Conservation (phyloP, 1,284 basidiomycete genomes). For the Sanguinoderma infundibulare region DNA sequence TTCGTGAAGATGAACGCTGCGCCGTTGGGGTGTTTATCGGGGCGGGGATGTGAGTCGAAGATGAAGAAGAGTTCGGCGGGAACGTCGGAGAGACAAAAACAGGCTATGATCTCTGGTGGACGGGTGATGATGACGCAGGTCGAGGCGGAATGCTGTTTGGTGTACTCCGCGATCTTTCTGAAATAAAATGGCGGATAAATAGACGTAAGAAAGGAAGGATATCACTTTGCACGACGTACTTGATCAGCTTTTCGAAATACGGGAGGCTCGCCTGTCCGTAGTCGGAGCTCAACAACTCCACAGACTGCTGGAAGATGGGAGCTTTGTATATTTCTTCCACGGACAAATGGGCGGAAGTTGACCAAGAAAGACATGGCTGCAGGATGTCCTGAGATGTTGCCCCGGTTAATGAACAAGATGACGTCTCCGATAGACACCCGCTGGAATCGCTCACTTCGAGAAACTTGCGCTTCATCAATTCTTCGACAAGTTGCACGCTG, state of each 20-base stretch:
- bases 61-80: constrained; percentile 49
- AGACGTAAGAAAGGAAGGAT: too few species aligned
- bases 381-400: constrained; percentile 28
- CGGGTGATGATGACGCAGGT: constrained; percentile 59
- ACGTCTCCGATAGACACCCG: background rate
- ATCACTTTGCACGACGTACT: too few species aligned
- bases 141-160: constrained; percentile 42
- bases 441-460: constrained; percentile 10
- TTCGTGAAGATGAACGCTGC: constrained; percentile 57
- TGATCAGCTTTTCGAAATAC: constrained; percentile 48
- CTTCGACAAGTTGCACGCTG: constrained; percentile 6
- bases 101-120: constrained; percentile 68
- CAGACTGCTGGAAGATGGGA: constrained; percentile 41
- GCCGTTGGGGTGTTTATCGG: constrained; percentile 52
- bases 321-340: constrained; percentile 47
- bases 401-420: too few species aligned
- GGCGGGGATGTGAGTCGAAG: constrained; percentile 70
- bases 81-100: constrained; percentile 49
- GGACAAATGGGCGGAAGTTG: constrained; percentile 56
- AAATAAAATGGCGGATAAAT: too few species aligned
- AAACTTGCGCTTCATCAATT: constrained; percentile 13
- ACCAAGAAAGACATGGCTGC: constrained; percentile 43
- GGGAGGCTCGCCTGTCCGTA: constrained; percentile 44
- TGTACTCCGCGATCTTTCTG: constrained; percentile 25
- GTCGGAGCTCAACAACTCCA: constrained; percentile 42